Evolutionary conservation across 1,284 basidiomycete species (phyloP).

Genomic region (Ceratobasidium sp.): DNA sequence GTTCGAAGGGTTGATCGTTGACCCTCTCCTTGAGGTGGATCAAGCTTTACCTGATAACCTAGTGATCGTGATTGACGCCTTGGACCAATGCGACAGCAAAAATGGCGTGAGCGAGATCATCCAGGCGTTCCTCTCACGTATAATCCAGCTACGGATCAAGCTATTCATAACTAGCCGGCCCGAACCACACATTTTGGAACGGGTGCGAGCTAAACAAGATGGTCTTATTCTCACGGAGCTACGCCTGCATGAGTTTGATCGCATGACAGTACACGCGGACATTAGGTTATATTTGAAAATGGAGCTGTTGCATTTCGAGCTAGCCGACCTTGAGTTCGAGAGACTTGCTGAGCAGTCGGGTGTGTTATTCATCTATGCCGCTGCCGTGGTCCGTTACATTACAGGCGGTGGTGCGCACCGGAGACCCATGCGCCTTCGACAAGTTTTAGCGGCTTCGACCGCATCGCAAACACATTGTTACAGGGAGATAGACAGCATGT

Average conservation of each 20-base stretch:
- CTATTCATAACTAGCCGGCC: conserved; percentile 5
- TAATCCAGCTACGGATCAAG: neutral
- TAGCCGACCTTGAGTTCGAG: neutral
- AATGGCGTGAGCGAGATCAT: neutral
- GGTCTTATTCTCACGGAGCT: neutral
- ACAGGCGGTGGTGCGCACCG: neutral
- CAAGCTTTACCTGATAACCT: neutral
- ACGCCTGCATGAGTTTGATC: neutral
- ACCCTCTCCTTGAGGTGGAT: neutral
- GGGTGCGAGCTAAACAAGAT: neutral
- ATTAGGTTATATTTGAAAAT: neutral
- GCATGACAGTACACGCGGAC: neutral
- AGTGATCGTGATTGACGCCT: neutral
- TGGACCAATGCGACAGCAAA: neutral
- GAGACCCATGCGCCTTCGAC: neutral
- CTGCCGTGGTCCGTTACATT: conserved; percentile 18
- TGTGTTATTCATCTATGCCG: conserved; percentile 25
- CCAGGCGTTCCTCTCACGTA: neutral
- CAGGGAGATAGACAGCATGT: neutral
- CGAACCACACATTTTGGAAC: conserved; percentile 23
- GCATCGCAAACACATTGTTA: neutral
- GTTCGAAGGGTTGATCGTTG: neutral
- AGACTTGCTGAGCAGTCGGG: conserved; percentile 12
- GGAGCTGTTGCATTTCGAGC: neutral
- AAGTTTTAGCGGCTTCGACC: neutral